A percentile compares a stretch with the other conserved stretches of the same genome.
phyloP scores from a whole-genome alignment of 371 early-diverging fungal genomes.

The Apophysomyces sp. region DNA sequence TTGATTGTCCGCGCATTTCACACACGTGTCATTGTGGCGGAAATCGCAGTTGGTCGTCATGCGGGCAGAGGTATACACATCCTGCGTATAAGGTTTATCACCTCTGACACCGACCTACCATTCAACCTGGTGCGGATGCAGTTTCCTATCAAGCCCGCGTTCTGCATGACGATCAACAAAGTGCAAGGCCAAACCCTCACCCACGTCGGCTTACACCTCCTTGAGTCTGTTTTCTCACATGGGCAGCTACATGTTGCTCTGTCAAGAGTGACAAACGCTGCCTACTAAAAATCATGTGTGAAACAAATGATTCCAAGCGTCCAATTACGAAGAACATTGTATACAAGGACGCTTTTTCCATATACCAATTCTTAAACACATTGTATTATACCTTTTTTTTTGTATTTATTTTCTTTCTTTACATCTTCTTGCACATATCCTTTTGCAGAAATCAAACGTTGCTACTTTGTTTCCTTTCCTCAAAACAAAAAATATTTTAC shows the following conservation, averaged over 20 bases:
- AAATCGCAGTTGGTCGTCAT: background rate
- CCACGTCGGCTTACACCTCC: conserved; percentile 13
- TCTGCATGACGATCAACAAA: conserved; percentile 30
- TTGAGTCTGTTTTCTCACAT: conserved; percentile 3
- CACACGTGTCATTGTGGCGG: background rate
- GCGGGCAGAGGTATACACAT: background rate
- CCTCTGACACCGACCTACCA: background rate
- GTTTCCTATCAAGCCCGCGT: conserved; percentile 20
- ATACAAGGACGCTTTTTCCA: too few relatives aligned
- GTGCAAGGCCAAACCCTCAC: conserved; percentile 22
- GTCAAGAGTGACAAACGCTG: background rate
- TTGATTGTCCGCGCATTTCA: conserved; percentile 3
- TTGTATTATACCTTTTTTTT: too few relatives aligned
- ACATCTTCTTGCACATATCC: too few relatives aligned
- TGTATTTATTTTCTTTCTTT: too few relatives aligned
- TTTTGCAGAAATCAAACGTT: too few relatives aligned
- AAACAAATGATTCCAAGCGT: too few relatives aligned
- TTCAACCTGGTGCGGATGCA: conserved; percentile 7
- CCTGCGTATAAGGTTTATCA: background rate
- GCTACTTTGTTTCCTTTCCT: too few relatives aligned
- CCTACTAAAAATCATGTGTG: too few relatives aligned
- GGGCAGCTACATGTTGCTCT: conserved; percentile 13
- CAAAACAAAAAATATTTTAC: too few relatives aligned
- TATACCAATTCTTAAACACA: too few relatives aligned
- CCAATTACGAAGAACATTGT: too few relatives aligned